Evolutionary conservation across 495 filamentous ascomycete genomes (phyloP).

Genomic region (Lophiostoma macrostomum): DNA sequence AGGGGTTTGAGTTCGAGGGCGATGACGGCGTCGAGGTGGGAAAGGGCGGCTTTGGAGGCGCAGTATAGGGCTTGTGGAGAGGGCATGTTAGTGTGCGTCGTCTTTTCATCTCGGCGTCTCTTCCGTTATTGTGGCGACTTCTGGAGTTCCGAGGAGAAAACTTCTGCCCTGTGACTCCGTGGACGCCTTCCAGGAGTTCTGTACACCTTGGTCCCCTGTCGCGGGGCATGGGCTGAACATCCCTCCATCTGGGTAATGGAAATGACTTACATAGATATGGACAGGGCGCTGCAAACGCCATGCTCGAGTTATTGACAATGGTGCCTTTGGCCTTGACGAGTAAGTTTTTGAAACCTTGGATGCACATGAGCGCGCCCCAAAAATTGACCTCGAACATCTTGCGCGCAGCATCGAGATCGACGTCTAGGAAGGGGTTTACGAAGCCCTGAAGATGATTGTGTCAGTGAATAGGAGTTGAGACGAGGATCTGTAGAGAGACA

Average conservation of each 20-base stretch:
- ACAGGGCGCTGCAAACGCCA: background rate
- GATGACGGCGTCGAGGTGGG: conserved; percentile 46
- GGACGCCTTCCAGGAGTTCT: too few species aligned
- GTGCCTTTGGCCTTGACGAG: conserved; percentile 52
- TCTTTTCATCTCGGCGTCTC: too few species aligned
- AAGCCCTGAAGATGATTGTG: too few species aligned
- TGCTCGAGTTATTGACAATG: conserved; percentile 50
- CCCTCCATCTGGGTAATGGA: too few species aligned
- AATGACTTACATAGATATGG: too few species aligned
- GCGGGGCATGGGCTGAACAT: too few species aligned
- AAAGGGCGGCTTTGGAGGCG: conserved; percentile 54
- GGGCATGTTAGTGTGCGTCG: background rate
- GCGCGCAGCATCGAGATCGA: conserved; percentile 50
- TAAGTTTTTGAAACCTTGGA: conserved; percentile 53
- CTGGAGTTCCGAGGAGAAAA: too few species aligned
- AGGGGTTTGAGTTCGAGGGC: conserved; percentile 55
- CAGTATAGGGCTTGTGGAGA: conserved; percentile 41
- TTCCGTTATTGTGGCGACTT: too few species aligned
- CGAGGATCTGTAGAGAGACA: too few species aligned
- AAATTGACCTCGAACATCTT: conserved; percentile 62
- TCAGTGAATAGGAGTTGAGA: too few species aligned
- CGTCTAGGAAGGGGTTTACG: conserved; percentile 54
- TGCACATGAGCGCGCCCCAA: conserved; percentile 55
- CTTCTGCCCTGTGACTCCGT: too few species aligned
- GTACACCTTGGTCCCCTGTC: too few species aligned